These are phyloP conservation scores for Gyrodon lividus DNA, from an alignment of 768 basidiomycete genomes.

Conservation along the genomic window DNA sequence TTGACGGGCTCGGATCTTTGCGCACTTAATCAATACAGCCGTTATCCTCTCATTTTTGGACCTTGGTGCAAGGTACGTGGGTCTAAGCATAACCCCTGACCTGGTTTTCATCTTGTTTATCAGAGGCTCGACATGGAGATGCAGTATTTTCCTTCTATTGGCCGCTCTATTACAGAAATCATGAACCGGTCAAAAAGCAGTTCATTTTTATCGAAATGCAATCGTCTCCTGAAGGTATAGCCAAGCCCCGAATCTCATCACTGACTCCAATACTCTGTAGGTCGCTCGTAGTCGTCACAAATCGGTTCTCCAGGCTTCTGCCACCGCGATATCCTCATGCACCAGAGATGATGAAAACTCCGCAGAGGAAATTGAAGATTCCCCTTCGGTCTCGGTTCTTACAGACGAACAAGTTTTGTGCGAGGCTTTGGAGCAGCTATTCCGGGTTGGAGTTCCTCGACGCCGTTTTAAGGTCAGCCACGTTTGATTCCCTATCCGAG, in stretches of 20 bases:
- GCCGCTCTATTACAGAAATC: slow-evolving; percentile 49
- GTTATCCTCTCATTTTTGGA: slow-evolving; percentile 79
- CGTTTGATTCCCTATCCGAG: slow-evolving; percentile 2
- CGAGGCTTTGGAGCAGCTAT: slow-evolving; percentile 44
- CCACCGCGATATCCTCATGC: slow-evolving; percentile 28
- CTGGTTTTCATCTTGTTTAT: not conserved
- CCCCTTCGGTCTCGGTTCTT: slow-evolving; percentile 11
- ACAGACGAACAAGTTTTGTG: slow-evolving; percentile 39
- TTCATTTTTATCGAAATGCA: slow-evolving; percentile 45
- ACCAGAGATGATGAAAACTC: slow-evolving; percentile 7
- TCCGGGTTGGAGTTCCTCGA: slow-evolving; percentile 40
- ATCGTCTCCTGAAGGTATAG: slow-evolving; percentile 49
- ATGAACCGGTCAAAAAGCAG: slow-evolving; percentile 50
- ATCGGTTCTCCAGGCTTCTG: slow-evolving; percentile 26
- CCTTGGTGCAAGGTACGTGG: slow-evolving; percentile 55
- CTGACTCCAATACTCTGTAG: slow-evolving; percentile 20
- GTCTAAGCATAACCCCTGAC: slow-evolving; percentile 7
- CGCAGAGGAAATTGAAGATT: slow-evolving; percentile 14
- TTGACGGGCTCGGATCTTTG: slow-evolving; percentile 8
- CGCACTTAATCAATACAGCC: slow-evolving; percentile 39
- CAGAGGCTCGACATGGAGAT: slow-evolving; percentile 62
- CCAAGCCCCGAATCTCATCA: not conserved
- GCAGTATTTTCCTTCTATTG: slow-evolving; percentile 46
- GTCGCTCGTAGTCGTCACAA: slow-evolving; percentile 23
- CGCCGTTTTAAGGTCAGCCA: slow-evolving; percentile 47